phyloP scores from a whole-genome alignment of 2,329 filamentous ascomycete species.

The Aureobasidium leucospermi region DNA sequence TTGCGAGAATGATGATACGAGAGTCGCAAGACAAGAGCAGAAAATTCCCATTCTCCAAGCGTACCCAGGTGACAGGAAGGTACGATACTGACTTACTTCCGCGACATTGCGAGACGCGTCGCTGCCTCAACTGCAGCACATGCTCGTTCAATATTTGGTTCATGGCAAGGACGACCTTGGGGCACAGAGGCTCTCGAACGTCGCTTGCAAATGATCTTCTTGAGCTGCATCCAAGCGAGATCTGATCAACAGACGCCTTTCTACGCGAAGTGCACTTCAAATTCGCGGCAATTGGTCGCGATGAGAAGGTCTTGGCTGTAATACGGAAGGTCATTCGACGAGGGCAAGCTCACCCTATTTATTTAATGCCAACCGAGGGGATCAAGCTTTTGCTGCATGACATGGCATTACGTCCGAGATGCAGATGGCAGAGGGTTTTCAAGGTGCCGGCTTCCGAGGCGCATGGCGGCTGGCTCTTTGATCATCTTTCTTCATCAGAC shows the following conservation, averaged over 20 bases:
- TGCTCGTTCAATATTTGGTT: background rate
- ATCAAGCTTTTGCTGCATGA: conserved; percentile 11
- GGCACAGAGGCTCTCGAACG: conserved; percentile 2
- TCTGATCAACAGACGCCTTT: conserved; percentile 3
- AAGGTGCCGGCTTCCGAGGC: conserved; percentile 6
- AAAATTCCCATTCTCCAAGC: background rate
- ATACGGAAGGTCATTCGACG: conserved; percentile 8
- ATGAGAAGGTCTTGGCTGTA: background rate
- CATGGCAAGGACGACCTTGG: background rate
- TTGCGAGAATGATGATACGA: background rate
- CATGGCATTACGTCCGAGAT: background rate
- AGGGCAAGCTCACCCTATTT: conserved; percentile 1
- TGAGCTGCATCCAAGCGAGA: conserved; percentile 11
- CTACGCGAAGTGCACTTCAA: conserved; percentile 3
- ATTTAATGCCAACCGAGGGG: background rate
- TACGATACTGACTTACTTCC: background rate
- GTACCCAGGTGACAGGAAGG: background rate
- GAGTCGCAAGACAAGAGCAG: background rate
- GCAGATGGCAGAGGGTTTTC: conserved; percentile 4
- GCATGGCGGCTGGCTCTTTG: conserved; percentile 8
- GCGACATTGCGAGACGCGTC: background rate
- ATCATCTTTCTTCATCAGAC: background rate
- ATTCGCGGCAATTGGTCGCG: background rate
- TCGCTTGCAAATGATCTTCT: conserved; percentile 10
- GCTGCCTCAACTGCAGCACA: background rate